Conservation (phyloP, 169 alveolate species). For the Plasmodium cynomolgi region DNA sequence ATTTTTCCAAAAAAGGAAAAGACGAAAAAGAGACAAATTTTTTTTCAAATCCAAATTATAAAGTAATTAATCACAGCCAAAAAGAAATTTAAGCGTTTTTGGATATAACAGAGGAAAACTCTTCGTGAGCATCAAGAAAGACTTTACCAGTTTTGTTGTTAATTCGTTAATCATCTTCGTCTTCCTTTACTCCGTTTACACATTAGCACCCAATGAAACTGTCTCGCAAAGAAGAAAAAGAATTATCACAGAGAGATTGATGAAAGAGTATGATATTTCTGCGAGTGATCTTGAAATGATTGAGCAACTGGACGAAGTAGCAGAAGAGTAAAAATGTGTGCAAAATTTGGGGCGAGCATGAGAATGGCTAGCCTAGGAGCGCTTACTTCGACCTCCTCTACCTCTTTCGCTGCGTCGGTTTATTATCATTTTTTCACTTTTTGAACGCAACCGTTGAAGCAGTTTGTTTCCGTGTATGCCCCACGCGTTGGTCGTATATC, state of each 20-base stretch:
- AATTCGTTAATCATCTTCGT: constrained; percentile 67
- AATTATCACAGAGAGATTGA: constrained; percentile 64
- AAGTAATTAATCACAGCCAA: constrained; percentile 59
- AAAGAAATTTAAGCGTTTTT: constrained; percentile 70
- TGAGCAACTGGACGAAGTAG: constrained; percentile 44
- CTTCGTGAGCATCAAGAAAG: constrained; percentile 72
- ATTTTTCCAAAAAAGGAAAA: constrained; percentile 10
- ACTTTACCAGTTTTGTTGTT: constrained; percentile 71
- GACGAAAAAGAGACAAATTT: constrained; percentile 19
- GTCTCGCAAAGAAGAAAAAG: constrained; percentile 69
- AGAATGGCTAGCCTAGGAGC: background rate
- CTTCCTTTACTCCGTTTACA: constrained; percentile 60
- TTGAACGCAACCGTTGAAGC: background rate
- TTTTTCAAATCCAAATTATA: constrained; percentile 36
- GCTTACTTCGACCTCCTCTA: background rate
- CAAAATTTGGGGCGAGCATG: background rate
- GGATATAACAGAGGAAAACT: constrained; percentile 71
- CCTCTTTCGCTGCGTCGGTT: background rate
- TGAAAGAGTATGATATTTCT: constrained; percentile 69
- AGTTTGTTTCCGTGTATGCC: background rate
- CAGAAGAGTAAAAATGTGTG: constrained; percentile 33
- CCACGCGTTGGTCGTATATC: background rate
- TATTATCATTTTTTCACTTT: background rate
- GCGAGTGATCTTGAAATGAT: constrained; percentile 71
- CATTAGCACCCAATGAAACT: constrained; percentile 74